Base-by-base conservation (phyloP, 176 grass and related monocot species). In the Ensete ventricosum region DNA sequence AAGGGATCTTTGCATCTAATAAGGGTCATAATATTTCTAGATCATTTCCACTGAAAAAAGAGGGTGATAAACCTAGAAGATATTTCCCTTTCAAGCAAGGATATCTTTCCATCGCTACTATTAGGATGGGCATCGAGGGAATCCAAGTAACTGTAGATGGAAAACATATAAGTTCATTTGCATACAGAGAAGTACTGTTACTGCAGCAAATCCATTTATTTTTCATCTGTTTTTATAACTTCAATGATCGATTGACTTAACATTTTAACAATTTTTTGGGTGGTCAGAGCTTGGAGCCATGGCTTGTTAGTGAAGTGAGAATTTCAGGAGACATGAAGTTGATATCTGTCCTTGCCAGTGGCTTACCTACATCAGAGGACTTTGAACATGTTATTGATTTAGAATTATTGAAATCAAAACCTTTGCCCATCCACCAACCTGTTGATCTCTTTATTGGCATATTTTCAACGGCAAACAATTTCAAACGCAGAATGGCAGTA, bases 401-500 rank as follows among this genome's bases (percentile, higher is more conserved):
- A 49, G 84, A 89, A 84, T 81, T 79, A 22, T 80, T 99, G 76
- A 94, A 87, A 71, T 84, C 96, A 58, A 88, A 87, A 62, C 82
- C 77, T 74, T 65, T 99, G 17, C 82, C 86, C n/a, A 14, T 71
- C 73, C 54, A 95, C 83, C 91, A 92, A 83, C 50, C 27, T 48
- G 57, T 86, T 51, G 81, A 95, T 81, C 91, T 99, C 79, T 93
- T 95, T 74, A 85, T 95, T 55, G 96, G 96, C 71, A 76, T 92
- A 62, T 95, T 99, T 84, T 99, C 96, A 64, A 95, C 91, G 64
- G 91, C 91, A 62, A 99, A 99, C 81, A 99, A 99, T 89, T 99
- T 99, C 84, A 99, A 95, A 81, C 86, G 72, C 7, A 88, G 96
- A 81, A 99, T 99, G 96, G 88, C 96, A 1, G 89, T 99, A 83